phyloP scores from a whole-genome alignment of 2,329 filamentous ascomycete genomes.

The Colletotrichum simmondsii region DNA sequence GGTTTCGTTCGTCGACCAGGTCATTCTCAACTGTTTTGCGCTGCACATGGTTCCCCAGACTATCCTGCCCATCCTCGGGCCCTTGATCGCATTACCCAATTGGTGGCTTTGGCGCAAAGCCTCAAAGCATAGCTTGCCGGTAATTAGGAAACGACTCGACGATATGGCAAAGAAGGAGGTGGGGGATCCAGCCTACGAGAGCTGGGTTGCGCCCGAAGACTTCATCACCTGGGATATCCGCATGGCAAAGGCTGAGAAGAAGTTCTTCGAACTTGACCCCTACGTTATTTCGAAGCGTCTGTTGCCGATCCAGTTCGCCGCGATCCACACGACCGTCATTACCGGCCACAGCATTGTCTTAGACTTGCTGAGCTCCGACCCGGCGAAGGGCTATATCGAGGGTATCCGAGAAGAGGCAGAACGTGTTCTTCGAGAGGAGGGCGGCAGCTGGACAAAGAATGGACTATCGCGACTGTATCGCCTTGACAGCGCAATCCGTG shows the following conservation, averaged over 20 bases:
- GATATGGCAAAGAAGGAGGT: constrained; percentile 55
- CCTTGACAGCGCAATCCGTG: constrained; percentile 63
- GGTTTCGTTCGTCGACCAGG: constrained; percentile 60
- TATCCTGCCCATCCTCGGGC: constrained; percentile 61
- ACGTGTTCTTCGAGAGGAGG: constrained; percentile 45
- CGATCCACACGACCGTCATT: constrained; percentile 67
- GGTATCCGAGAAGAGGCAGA: constrained; percentile 55
- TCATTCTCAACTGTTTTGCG: constrained; percentile 56
- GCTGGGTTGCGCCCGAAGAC: constrained; percentile 61
- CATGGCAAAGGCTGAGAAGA: constrained; percentile 57
- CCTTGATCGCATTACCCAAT: constrained; percentile 55
- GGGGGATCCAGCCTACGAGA: constrained; percentile 51
- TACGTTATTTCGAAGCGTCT: constrained; percentile 60
- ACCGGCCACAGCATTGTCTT: constrained; percentile 60
- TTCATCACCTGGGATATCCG: constrained; percentile 68
- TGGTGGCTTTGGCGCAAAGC: constrained; percentile 58
- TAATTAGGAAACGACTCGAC: constrained; percentile 60
- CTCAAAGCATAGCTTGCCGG: constrained; percentile 53
- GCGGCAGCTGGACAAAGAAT: constrained; percentile 57
- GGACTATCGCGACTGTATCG: constrained; percentile 54
- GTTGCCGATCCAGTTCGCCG: constrained; percentile 67
- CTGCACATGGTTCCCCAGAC: constrained; percentile 58
- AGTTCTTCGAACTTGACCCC: constrained; percentile 55
- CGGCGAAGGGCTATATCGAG: constrained; percentile 47
- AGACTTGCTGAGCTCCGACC: constrained; percentile 55